Base-by-base conservation (phyloP, 2,329 filamentous ascomycete species). In the Verruconis gallopava region DNA sequence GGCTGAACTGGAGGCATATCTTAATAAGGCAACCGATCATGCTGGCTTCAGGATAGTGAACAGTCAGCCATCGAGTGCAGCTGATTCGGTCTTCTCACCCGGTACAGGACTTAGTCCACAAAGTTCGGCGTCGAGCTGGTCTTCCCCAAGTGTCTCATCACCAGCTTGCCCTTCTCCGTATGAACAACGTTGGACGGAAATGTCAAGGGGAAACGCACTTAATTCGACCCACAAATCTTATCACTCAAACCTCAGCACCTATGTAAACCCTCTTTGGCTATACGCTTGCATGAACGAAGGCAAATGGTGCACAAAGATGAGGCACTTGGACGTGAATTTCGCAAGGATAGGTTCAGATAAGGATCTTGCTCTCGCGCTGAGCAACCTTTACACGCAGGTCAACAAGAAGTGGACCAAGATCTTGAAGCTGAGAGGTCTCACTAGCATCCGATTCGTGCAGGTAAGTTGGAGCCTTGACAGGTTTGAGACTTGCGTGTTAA, bases 221-320 rank as follows among this genome's bases (percentile, higher is more conserved):
- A n/a, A 32, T 6, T 22, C 38, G 3, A 40, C 14, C 12, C 30
- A 33, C 12, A 40, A 40, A 12, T 21, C 38, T 4, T 40, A 40
- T n/a, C n/a, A 22, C 9, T 19, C 21, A 18, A 33, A 33, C 21
- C 14, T 40, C 4, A 40, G 34, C 12, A 19, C 38, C 4, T 40
- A 40, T 53, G 20, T 48, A 46, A 3, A 57, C 53, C 9, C 56
- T 54, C 4, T 57, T 51, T 35, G 56, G 56, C 52, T 63, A 2
- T 49, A 62, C 5, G 60, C 58, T 1, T 62, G 59, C 40, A 56
- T 56, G 2, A 61, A 60, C 32, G 60, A 62, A 42, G 59, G 55
- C 1, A 52, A 52, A 15, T 51, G 53, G 22, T 59, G 56, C 5
- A 55, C 59, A 0, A 63, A 62, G 42, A 51, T 62, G 25, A 51